Base-by-base conservation (phyloP, 192 early-diverging fungal species). In the Dissophora ornata region DNA sequence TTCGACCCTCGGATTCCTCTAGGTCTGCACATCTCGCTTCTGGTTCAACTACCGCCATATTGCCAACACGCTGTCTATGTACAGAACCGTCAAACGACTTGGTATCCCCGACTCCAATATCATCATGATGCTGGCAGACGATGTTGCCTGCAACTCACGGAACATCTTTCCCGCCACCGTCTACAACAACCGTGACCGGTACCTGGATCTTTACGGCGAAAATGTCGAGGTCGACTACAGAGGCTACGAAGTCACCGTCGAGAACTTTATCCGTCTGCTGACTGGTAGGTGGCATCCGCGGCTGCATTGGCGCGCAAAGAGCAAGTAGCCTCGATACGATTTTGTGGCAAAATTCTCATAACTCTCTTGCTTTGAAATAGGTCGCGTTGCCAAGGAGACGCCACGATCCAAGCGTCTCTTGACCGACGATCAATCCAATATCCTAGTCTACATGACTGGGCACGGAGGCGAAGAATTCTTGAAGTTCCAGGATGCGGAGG, bases 11-110 rank as follows among this genome's bases (percentile, higher is more conserved):
- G 5, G 52, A n/a, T 30, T 29, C 30, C 29, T 4, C 18, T 57
- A 93, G 91, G 93, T 97, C 25, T 94, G 95, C 83, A 97, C 98
- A 3, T 99, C 98, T 13, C 89, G 98, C 9, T 99, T 97, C 81
- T 99, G 98, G 98, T 98, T 99, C 87, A 99, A 99, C 82, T 99
- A 99, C 81, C 83, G 96, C 15, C 98, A 99, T 81, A 96, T 97
- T 50, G 96, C 98, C 71, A 99, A 99, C 77, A 95, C 97, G 10
- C 84, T 99, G 25, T 97, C 97, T 19, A 97, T 99, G 85, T 99
- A 99, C 82, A 90, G 95, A n/a, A 97, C 96, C 9, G 96, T 99
- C 26, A 97, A 99, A 67, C 88, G 96, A 25, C 87, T 99, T 28
- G 98, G 98, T 24, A 99, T 99, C 61, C 98, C 98, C 0, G 98